phyloP scores from a whole-genome alignment of 2,329 filamentous ascomycete genomes.

The Fusarium burgessii region DNA sequence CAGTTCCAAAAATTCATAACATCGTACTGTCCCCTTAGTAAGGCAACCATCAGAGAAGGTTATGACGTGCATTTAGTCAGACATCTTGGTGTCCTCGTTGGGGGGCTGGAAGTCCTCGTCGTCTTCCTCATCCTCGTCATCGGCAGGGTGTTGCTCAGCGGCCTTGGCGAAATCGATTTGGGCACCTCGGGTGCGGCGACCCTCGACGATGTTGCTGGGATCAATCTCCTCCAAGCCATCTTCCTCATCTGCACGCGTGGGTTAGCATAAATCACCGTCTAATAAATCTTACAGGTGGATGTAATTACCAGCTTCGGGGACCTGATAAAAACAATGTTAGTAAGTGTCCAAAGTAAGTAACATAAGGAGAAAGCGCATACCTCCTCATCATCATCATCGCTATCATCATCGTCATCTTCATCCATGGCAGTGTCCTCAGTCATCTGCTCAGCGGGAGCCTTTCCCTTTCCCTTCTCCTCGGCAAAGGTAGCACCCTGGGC shows the following conservation, averaged over 20 bases:
- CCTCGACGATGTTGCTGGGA: slow-evolving; percentile 83
- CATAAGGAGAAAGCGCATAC: slow-evolving; percentile 32
- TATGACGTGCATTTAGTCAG: slow-evolving; percentile 46
- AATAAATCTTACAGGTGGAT: slow-evolving; percentile 4
- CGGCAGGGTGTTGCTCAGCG: slow-evolving; percentile 78
- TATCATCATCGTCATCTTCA: slow-evolving; percentile 74
- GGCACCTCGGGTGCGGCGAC: slow-evolving; percentile 88
- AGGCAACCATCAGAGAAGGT: slow-evolving; percentile 3
- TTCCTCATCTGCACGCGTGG: slow-evolving; percentile 67
- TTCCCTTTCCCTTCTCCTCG: slow-evolving; percentile 88
- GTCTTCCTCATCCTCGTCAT: slow-evolving; percentile 85
- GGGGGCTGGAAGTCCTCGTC: slow-evolving; percentile 76
- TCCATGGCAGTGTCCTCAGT: slow-evolving; percentile 75
- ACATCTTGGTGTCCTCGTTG: slow-evolving; percentile 75
- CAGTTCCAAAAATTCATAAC: slow-evolving; percentile 39
- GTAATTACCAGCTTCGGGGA: slow-evolving; percentile 48
- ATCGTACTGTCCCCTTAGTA: slow-evolving; percentile 30
- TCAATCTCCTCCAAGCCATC: slow-evolving; percentile 95
- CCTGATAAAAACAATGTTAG: slow-evolving; percentile 46
- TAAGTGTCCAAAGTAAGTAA: neutral
- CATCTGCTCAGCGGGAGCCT: slow-evolving; percentile 68
- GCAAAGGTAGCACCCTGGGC: slow-evolving; percentile 55
- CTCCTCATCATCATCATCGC: slow-evolving; percentile 51
- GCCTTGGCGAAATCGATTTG: slow-evolving; percentile 95
- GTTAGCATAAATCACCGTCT: slow-evolving; percentile 44